Evolutionary conservation across 1,139 yeast genomes (phyloP), one percentile per base, ranked within the genome.

Genomic region (Debaryomyces subglobosus): DNA sequence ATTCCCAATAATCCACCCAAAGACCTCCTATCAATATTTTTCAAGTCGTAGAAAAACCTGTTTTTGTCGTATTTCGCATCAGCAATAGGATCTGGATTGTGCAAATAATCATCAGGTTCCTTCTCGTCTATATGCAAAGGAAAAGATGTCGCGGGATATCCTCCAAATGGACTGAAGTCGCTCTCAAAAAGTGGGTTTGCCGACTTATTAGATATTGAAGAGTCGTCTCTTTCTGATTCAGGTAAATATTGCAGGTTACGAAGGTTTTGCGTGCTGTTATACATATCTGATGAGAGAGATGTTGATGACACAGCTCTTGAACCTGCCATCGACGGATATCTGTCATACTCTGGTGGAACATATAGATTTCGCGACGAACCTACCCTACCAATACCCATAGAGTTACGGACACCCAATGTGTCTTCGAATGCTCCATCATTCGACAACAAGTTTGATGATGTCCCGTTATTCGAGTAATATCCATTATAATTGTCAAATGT

Each of bases 21-120:
- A 40, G 89, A 79, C 57, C 82, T 71, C 59, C 65, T 74, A 61
- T 85, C 89, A 80, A 85, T 72, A 53, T 76, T 65, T 62, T 81
- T 79, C 68, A 85, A 67, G 62, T 85, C 91, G 53, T 79, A 64
- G 53, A 72, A 57, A 57, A 85, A 79, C 54, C 89, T 67, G 59
- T 83, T 78, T 53, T 80, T 83, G 56, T 89, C 95, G 58, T 85
- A 81, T 53, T 84, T 79, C 15, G 95, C 96, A 65, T 91, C 97
- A 43, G 81, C 84, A 35, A 90, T 86, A 8, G 96, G 96, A 64
- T 91, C 96, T 0, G 97, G 97, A 65, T 91, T 91, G 67, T 91
- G 97, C 54, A 91, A 65, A 61, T 89, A 90, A 64, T 91, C 97
- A 69, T 91, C 97, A 2, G 89, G 86, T 67, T 91, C 97, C 67